Evolutionary conservation across 352 stramenopile genomes (phyloP).

Genomic region (Globisporangium iwayamae): DNA sequence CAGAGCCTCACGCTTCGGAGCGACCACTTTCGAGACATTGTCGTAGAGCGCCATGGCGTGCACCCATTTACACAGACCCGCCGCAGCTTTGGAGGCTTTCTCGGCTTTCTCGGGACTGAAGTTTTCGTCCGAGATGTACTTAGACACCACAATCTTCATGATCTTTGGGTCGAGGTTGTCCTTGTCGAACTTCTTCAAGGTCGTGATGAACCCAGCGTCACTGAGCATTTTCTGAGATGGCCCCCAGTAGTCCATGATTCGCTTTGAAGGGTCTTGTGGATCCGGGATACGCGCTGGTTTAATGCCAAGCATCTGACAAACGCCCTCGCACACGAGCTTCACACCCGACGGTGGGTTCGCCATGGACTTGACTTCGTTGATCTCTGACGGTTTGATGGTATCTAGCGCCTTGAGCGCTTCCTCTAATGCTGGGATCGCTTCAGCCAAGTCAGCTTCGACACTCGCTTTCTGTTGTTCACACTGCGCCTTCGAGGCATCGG

Average conservation of each 20-base stretch:
- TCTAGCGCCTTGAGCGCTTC: constrained; percentile 92
- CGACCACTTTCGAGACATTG: constrained; percentile 91
- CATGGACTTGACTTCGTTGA: constrained; percentile 93
- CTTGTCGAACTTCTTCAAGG: constrained; percentile 90
- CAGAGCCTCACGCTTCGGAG: constrained; percentile 89
- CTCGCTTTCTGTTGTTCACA: constrained; percentile 89
- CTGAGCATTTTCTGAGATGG: constrained; percentile 92
- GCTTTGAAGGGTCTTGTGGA: constrained; percentile 86
- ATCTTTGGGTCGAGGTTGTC: constrained; percentile 86
- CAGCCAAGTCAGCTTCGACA: constrained; percentile 88
- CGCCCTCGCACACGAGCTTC: constrained; percentile 91
- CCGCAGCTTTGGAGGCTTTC: constrained; percentile 91
- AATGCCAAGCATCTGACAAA: constrained; percentile 94
- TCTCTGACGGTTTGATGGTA: constrained; percentile 91
- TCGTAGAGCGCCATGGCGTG: constrained; percentile 93
- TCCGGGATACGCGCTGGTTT: constrained; percentile 92
- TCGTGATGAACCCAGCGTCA: constrained; percentile 90
- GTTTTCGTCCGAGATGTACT: constrained; percentile 90
- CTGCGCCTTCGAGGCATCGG: constrained; percentile 81
- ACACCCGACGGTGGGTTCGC: constrained; percentile 90
- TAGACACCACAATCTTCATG: constrained; percentile 85
- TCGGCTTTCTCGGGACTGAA: constrained; percentile 91
- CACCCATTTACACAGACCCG: constrained; percentile 93
- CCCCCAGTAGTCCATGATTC: constrained; percentile 95
- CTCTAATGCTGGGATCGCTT: constrained; percentile 91